Evolutionary conservation across 768 basidiomycete genomes (phyloP).

Genomic region (Leccinum longicurvipes): DNA sequence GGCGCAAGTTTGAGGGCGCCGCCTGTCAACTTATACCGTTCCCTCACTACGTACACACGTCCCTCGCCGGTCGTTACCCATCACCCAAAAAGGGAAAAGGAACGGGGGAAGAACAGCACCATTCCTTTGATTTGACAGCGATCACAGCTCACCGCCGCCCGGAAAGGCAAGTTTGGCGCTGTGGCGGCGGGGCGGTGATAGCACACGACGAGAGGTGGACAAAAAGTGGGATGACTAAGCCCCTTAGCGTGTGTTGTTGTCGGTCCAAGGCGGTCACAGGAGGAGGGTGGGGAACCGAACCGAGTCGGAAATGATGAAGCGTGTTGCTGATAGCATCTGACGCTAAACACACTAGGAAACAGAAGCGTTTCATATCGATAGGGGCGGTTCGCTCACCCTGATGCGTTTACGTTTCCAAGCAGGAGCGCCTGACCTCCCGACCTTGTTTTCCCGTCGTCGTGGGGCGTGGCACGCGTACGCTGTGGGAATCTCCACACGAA

Average conservation of each 20-base stretch:
- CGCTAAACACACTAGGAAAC: slow-evolving; percentile 6
- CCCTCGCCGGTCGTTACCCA: not conserved
- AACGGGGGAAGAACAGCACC: not conserved
- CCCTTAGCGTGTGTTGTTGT: not conserved
- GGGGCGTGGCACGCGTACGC: not conserved
- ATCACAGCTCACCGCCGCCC: not conserved
- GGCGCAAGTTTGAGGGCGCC: not conserved
- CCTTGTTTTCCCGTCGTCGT: not conserved
- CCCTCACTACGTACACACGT: not conserved
- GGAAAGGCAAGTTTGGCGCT: not conserved
- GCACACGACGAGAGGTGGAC: not conserved
- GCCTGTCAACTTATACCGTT: not conserved
- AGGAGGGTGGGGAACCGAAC: not conserved
- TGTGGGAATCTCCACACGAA: slow-evolving; percentile 2
- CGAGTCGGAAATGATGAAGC: not conserved
- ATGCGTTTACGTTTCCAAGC: slow-evolving; percentile 3
- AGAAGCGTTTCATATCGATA: slow-evolving; percentile 8
- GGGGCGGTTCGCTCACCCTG: slow-evolving; percentile 11
- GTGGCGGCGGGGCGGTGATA: not conserved
- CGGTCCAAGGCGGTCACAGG: too few relatives aligned
- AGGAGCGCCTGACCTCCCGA: not conserved
- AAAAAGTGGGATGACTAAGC: not conserved
- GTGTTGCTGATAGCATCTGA: not conserved
- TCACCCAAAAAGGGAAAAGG: not conserved
- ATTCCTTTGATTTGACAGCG: not conserved